A percentile compares a stretch with the other conserved stretches of the same genome.
phyloP scores from a whole-genome alignment of 169 alveolate species.

The Plasmodium berghei region DNA sequence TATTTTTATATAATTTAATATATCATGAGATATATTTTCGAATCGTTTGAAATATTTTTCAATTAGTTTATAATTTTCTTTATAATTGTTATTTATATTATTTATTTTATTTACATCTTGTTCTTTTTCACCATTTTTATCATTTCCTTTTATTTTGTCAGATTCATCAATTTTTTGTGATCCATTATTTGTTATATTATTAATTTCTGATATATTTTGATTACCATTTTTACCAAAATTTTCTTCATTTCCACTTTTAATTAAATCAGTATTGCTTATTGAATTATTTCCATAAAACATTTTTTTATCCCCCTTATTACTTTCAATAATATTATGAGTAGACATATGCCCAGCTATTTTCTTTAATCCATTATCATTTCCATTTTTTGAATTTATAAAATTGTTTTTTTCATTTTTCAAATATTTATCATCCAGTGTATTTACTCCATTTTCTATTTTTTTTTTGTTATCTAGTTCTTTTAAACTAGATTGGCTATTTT shows the following conservation, averaged over 20 bases:
- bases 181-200: background rate
- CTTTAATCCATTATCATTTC: background rate
- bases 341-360: constrained; percentile 10
- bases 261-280: background rate
- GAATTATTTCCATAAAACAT: constrained; percentile 1
- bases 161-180: too few species aligned
- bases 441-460: constrained; percentile 2
- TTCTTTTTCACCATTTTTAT: constrained; percentile 14
- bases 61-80: constrained; percentile 8
- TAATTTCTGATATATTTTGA: background rate
- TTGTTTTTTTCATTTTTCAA: constrained; percentile 7
- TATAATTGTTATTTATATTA: background rate
- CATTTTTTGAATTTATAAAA: constrained; percentile 21
- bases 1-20: constrained; percentile 61
- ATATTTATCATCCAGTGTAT: too few species aligned
- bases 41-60: constrained; percentile 42
- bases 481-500: background rate
- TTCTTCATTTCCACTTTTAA: background rate
- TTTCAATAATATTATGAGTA: constrained; percentile 27
- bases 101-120: constrained; percentile 2
- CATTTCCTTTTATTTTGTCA: constrained; percentile 3
- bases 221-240: constrained; percentile 3
- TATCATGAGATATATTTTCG: constrained; percentile 35
- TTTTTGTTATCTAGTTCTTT: background rate
- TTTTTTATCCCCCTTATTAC: constrained; percentile 13